These are phyloP conservation scores for Ophiostoma tasmaniense DNA, from an alignment of 2,329 filamentous ascomycete genomes.

Conservation along the genomic window DNA sequence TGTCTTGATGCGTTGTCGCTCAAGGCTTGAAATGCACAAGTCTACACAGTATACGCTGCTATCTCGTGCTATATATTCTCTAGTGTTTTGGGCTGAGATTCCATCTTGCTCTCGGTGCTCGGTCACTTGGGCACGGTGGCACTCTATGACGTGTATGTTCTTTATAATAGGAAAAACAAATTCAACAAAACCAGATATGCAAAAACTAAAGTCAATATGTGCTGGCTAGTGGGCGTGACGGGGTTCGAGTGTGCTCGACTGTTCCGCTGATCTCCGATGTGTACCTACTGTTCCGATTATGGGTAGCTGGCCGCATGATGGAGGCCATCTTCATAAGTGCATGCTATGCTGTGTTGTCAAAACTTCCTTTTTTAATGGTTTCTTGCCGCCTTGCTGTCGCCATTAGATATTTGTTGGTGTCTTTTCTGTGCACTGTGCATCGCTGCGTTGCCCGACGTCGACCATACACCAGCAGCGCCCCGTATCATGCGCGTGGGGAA, in stretches of 20 bases:
- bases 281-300: not conserved
- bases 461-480: not conserved
- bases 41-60: not conserved
- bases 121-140: not conserved
- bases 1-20: not conserved
- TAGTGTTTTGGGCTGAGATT: not conserved
- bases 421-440: not conserved
- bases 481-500: not conserved
- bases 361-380: not conserved
- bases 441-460: not conserved
- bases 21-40: not conserved
- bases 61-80: not conserved
- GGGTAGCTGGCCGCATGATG: not conserved
- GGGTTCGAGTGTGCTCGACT: not conserved
- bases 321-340: not conserved
- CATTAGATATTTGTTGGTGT: not conserved
- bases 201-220: not conserved
- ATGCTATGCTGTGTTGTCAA: not conserved
- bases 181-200: not conserved
- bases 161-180: not conserved
- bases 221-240: not conserved
- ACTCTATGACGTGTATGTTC: not conserved
- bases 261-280: not conserved
- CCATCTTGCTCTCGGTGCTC: not conserved
- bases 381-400: not conserved